Base-by-base conservation (phyloP, 441 rosid genomes). In the Mallotus japonicus region DNA sequence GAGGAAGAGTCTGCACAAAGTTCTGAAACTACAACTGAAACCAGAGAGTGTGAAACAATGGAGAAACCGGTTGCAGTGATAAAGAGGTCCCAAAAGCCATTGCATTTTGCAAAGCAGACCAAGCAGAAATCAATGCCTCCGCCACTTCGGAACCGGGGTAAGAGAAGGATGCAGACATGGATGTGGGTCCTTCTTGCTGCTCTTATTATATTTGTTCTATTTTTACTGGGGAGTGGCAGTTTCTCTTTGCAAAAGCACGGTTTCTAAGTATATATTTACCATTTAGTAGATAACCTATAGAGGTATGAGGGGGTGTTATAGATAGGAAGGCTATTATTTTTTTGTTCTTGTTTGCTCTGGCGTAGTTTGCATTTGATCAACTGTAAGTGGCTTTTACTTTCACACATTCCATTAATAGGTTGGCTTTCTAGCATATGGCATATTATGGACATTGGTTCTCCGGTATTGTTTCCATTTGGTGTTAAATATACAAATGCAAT, bases 111-210 rank as follows among this genome's bases (percentile, higher is more conserved):
- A 16, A 93, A 88, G 81, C 93, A 87, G 75, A 85, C 60, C 69
- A 89, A 84, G 83, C 59, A 84, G 44, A 87, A 87, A 75, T 77
- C 90, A 16, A 68, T 86, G 78, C 93, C 97, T 50, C 85, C 78
- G 13, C 88, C 94, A 19, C 78, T 90, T 40, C 88, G 97, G 71
- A 87, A 84, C 80, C 80, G 96, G 32, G 81, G 92, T 55, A 91
- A 83, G 86, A 84, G 90, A 76, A 91, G 82, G 78, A 85, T 87
- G 83, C 86, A 80, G 77, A 77, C 87, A 65, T 93, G 95, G 92
- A 91, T 87, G 91, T 91, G 94, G 98, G 80, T 73, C 8, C 79
- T 86, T 62, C 81, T 87, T 55, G 9, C 77, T 8, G 78, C 71
- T 34, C 16, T 78, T 65, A 73, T 73, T 12, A 65, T 77, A 44